Evolutionary conservation across 306 rosid species (phyloP).

Genomic region (Alnus rubra): DNA sequence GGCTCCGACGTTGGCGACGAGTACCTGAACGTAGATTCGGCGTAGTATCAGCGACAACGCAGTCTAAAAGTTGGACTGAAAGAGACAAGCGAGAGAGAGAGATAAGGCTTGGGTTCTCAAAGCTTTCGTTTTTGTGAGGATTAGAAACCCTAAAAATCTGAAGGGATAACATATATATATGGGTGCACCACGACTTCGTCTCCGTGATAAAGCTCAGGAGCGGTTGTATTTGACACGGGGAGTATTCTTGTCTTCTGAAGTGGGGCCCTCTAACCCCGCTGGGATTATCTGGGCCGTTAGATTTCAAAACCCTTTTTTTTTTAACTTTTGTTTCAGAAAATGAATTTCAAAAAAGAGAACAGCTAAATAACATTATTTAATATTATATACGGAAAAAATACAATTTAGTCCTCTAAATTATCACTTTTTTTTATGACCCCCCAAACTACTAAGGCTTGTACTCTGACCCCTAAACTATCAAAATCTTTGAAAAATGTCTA

Average conservation of each 20-base stretch:
- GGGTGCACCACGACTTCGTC: neutral
- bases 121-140: neutral
- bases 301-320: neutral
- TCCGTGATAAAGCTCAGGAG: constrained; percentile 2
- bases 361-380: no score
- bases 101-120: no score
- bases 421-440: no score
- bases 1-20: neutral
- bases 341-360: no score
- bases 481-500: no score
- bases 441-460: no score
- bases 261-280: neutral
- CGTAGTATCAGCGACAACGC: neutral
- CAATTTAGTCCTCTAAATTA: no score
- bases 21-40: neutral
- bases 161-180: neutral
- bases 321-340: no score
- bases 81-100: neutral
- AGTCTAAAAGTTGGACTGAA: neutral
- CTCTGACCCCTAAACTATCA: no score
- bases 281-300: neutral
- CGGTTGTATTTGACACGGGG: constrained; percentile 21
- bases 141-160: neutral
- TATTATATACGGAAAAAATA: no score
- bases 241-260: neutral